phyloP scores from a whole-genome alignment of 140 eudicot genomes.

The Senecio squalidus region DNA sequence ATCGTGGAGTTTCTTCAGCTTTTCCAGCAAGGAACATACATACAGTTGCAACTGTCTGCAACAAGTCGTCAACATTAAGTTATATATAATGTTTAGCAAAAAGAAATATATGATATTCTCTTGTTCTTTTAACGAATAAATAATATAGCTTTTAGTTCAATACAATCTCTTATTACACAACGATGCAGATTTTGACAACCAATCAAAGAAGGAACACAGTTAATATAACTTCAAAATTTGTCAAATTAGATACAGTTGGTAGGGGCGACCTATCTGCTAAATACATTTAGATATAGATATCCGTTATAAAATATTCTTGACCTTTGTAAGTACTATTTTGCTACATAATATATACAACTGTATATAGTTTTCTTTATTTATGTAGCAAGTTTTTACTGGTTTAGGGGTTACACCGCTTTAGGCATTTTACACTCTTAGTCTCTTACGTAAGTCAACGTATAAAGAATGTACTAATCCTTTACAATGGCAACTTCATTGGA shows the following conservation, averaged over 20 bases:
- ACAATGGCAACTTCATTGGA: too few relatives aligned
- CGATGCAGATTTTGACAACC: background rate
- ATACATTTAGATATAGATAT: too few relatives aligned
- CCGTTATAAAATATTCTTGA: too few relatives aligned
- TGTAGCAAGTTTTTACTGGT: too few relatives aligned
- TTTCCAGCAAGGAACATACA: constrained; percentile 82
- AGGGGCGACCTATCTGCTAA: background rate
- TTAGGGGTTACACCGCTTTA: too few relatives aligned
- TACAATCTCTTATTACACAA: background rate
- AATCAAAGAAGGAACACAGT: background rate
- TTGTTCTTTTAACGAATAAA: background rate
- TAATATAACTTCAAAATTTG: background rate
- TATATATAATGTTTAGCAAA: background rate
- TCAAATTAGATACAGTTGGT: background rate
- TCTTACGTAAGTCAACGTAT: too few relatives aligned
- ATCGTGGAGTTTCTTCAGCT: constrained; percentile 69
- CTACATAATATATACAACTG: too few relatives aligned
- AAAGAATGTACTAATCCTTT: too few relatives aligned
- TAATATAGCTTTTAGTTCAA: background rate
- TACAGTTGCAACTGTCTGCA: constrained; percentile 69
- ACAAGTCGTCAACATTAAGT: constrained; percentile 15
- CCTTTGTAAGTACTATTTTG: too few relatives aligned
- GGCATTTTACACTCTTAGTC: too few relatives aligned
- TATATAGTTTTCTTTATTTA: too few relatives aligned
- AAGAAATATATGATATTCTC: background rate